Base-by-base conservation (phyloP, 2,329 filamentous ascomycete species). In the Stemphylium beticola region DNA sequence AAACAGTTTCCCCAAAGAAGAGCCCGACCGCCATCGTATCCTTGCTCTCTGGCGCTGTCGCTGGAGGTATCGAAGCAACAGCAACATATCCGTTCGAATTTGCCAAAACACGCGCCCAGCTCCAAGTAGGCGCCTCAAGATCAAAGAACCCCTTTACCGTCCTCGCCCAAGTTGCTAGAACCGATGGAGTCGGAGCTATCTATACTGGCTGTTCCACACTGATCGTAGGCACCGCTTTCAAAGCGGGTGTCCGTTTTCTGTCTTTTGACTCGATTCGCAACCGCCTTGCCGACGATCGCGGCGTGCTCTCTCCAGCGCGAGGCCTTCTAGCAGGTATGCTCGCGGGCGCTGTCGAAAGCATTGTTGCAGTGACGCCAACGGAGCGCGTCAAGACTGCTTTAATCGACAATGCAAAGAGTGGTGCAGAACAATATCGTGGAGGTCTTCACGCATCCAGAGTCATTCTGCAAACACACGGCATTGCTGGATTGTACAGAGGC, bases 41-140 rank as follows among this genome's bases (percentile, higher is more conserved):
- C 0, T 68, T 85, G 1, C 60, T 81, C 14, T 74, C 83, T 1
- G 83, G 83, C 20, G 81, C 78, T 15, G 61, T 82, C 10, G 83
- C 82, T 5, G 83, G 83, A 11, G 81, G 76, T n/a, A 72, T 83
- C 7, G 83, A 85, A 65, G 81, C 82, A 4, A 74, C 78, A 3
- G 71, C 78, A 17, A 85, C 83, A 4, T 74, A 74, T 48, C 71
- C 72, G 4, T 70, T 73, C 40, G 70, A 74, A 52, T 73, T 68
- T 47, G 68, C 68, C 46, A 74, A 74, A 60, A 74, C 72, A 6
- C 61, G 68, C 22, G 65, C 64, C 4, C 72, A 73, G 39, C 55
- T 74, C n/a, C 62, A 62, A 34, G 55, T 49, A 0, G 49, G 52
- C n/a, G 24, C 39, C 1, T 44, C 22, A 6, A 36, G 42, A 10